phyloP scores from a whole-genome alignment of 2,329 filamentous ascomycete species.

The Alternaria alternata region DNA sequence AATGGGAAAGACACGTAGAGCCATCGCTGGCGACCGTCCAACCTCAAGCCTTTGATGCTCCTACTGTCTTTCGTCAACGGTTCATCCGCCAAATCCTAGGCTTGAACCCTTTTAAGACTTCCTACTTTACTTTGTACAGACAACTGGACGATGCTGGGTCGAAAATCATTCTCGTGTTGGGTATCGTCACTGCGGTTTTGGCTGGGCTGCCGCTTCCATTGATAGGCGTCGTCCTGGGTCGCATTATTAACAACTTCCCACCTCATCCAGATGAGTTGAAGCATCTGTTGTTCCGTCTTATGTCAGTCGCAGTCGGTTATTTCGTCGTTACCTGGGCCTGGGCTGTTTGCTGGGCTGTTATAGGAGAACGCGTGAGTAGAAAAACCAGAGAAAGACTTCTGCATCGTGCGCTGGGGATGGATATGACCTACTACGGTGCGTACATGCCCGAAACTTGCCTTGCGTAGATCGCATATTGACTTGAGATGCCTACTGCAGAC shows the following conservation, averaged over 20 bases:
- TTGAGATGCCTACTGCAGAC: slow-evolving; percentile 39
- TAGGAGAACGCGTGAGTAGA: slow-evolving; percentile 60
- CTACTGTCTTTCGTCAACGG: slow-evolving; percentile 41
- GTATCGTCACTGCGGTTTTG: slow-evolving; percentile 57
- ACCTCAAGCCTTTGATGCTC: slow-evolving; percentile 41
- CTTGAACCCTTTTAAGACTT: slow-evolving; percentile 56
- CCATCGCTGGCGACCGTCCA: slow-evolving; percentile 47
- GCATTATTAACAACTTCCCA: slow-evolving; percentile 61
- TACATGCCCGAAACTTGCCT: background rate
- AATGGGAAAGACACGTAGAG: slow-evolving; percentile 47
- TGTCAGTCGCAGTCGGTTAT: slow-evolving; percentile 57
- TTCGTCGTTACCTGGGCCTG: slow-evolving; percentile 61
- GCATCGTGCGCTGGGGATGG: slow-evolving; percentile 59
- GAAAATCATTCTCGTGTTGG: slow-evolving; percentile 45
- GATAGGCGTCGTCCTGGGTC: slow-evolving; percentile 65
- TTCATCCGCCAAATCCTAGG: slow-evolving; percentile 52
- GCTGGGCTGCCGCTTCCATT: slow-evolving; percentile 68
- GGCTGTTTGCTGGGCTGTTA: slow-evolving; percentile 59
- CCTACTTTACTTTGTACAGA: slow-evolving; percentile 59
- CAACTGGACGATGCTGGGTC: slow-evolving; percentile 54
- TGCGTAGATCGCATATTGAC: background rate
- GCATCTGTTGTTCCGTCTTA: slow-evolving; percentile 53
- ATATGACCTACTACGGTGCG: slow-evolving; percentile 58
- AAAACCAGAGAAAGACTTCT: slow-evolving; percentile 58
- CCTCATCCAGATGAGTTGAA: slow-evolving; percentile 55